Conservation (phyloP, 148 eudicot species). For the Persicaria maculosa region DNA sequence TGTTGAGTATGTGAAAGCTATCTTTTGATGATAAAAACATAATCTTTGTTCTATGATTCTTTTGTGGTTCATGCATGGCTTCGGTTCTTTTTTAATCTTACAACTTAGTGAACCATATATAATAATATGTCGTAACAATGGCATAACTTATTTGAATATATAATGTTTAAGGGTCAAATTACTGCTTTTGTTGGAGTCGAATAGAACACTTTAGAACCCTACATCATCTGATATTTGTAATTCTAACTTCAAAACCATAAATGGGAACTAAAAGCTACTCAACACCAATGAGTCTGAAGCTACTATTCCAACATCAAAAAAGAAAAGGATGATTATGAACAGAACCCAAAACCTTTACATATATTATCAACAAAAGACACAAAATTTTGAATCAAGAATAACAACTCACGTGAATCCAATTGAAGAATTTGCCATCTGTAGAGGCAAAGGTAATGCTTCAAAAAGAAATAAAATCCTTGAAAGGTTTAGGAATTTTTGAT, state of each 20-base stretch:
- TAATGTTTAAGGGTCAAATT: neutral
- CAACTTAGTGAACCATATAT: too few relatives aligned
- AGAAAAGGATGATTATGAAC: neutral
- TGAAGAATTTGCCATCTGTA: neutral
- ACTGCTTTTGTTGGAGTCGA: neutral
- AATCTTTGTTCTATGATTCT: too few relatives aligned
- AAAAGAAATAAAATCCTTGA: too few relatives aligned
- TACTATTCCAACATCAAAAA: neutral
- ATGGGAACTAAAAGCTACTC: neutral
- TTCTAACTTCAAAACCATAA: neutral
- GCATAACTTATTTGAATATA: too few relatives aligned
- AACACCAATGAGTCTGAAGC: constrained; percentile 1
- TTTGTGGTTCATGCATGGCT: too few relatives aligned
- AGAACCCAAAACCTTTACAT: neutral
- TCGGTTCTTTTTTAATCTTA: too few relatives aligned
- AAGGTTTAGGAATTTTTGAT: too few relatives aligned
- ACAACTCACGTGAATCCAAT: constrained; percentile 10
- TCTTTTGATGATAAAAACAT: too few relatives aligned
- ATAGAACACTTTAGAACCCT: neutral
- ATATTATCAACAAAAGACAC: neutral
- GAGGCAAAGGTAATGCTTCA: constrained; percentile 2
- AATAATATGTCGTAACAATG: too few relatives aligned
- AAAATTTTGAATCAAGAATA: neutral
- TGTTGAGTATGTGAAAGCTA: too few relatives aligned
- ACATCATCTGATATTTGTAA: neutral